These are phyloP conservation scores for Rhizoclosmatium globosum DNA, from an alignment of 192 early-diverging fungal genomes.

Conservation along the genomic window DNA sequence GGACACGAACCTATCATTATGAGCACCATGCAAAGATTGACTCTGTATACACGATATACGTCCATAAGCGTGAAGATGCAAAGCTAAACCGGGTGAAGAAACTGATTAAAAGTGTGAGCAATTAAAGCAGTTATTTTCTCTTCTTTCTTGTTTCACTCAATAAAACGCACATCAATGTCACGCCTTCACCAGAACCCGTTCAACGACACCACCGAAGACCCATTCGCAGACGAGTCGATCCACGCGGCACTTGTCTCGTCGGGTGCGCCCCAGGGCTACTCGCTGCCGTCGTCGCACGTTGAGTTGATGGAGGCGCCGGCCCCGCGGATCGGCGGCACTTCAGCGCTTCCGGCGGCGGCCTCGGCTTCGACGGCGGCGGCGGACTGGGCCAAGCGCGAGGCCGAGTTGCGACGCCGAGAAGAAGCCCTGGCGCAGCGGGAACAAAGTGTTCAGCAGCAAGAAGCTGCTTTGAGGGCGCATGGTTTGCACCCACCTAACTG, in stretches of 20 bases:
- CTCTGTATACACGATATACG: too few relatives aligned
- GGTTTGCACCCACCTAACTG: constrained; percentile 75
- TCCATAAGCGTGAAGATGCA: too few relatives aligned
- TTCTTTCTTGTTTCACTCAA: too few relatives aligned
- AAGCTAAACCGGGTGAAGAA: too few relatives aligned
- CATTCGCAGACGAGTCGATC: constrained; percentile 57
- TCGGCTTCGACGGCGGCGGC: constrained; percentile 41
- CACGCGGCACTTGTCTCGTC: neutral
- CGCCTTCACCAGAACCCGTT: constrained; percentile 30
- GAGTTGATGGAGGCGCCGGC: neutral
- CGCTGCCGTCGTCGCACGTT: neutral
- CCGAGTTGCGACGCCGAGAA: constrained; percentile 76
- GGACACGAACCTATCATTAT: too few relatives aligned
- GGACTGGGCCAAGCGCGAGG: constrained; percentile 62
- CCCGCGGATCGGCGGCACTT: neutral
- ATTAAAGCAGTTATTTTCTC: too few relatives aligned
- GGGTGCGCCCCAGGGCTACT: neutral
- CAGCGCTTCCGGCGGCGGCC: neutral
- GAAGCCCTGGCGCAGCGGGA: constrained; percentile 81
- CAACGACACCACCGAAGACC: constrained; percentile 51
- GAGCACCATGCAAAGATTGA: too few relatives aligned
- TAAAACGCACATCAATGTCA: too few relatives aligned
- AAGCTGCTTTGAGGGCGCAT: constrained; percentile 63
- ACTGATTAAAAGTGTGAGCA: too few relatives aligned
- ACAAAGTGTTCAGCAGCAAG: constrained; percentile 68